Evolutionary conservation across 768 basidiomycete genomes (phyloP).

Genomic region (Sarcodon sp.): DNA sequence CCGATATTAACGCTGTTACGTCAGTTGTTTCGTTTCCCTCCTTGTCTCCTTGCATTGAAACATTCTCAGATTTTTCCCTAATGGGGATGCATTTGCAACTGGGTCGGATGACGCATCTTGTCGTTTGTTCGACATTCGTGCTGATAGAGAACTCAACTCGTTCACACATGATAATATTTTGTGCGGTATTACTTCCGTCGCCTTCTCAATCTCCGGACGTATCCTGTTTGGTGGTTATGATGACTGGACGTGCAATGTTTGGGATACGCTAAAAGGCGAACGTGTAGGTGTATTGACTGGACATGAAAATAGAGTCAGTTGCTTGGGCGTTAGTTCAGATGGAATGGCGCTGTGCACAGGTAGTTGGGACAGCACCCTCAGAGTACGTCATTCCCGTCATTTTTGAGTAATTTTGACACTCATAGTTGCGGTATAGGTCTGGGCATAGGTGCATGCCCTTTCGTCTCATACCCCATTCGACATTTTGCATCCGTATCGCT

Average conservation of each 20-base stretch:
- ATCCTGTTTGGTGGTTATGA: conserved; percentile 98
- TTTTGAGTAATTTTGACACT: neutral
- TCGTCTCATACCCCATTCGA: conserved; percentile 7
- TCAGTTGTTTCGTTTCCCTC: conserved; percentile 29
- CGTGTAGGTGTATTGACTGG: conserved; percentile 95
- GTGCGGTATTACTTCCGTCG: conserved; percentile 97
- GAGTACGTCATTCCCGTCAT: conserved; percentile 38
- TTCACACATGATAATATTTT: conserved; percentile 99
- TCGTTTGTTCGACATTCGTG: conserved; percentile 94
- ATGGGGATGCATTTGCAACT: conserved; percentile 97
- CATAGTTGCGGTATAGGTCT: conserved; percentile 38
- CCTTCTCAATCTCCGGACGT: conserved; percentile 95
- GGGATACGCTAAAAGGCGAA: conserved; percentile 98
- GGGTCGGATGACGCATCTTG: conserved; percentile 99
- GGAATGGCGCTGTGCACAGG: conserved; percentile 99
- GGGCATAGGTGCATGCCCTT: conserved; percentile 44
- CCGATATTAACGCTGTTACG: conserved; percentile 99
- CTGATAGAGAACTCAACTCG: conserved; percentile 91
- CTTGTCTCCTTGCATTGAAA: conserved; percentile 4
- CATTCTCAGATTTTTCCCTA: conserved; percentile 84
- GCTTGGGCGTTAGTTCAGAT: conserved; percentile 89
- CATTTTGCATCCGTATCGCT: conserved; percentile 4
- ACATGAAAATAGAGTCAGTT: conserved; percentile 96
- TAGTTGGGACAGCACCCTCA: conserved; percentile 94
- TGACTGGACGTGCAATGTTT: conserved; percentile 99